Base-by-base conservation (phyloP, 2,329 filamentous ascomycete genomes). In the Biscogniauxia sp. region DNA sequence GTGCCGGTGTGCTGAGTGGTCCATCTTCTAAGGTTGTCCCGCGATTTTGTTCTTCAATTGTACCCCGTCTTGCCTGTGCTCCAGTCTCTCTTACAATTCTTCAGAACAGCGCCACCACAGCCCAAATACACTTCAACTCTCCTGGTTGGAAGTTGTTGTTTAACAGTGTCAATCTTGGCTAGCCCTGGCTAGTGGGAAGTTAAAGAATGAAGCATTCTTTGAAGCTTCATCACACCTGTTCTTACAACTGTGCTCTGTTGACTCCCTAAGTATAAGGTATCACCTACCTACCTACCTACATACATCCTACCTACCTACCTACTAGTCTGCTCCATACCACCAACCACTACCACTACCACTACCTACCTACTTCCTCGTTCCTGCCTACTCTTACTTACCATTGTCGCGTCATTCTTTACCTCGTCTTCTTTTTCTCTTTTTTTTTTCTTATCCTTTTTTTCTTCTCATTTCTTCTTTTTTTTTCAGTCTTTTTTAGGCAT, bases 161-260 rank as follows among this genome's bases (percentile, higher is more conserved):
- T 45, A 45, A 45, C n/a, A 13, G 37, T 45, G 37, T 45, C 37
- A 45, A 45, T n/a, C 37, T 45, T 45, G 37, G 37, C 37, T n/a
- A 45, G 37, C 15, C 11, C 37, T n/a, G 37, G 37, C 37, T 45
- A 45, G 37, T 45, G 37, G 37, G 15, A 17, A 37, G 54, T 32
- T 32, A 7, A 54, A 50, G 53, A 52, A 50, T 51, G 26, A 61
- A 55, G 53, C 37, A 61, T 13, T 62, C 45, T 54, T 55, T 32
- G 49, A 45, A 56, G 61, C 61, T 63, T 63, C 58, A 45, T n/a
- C 11, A 5, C 37, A n/a, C 15, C 11, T 45, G 13, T 45, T 45
- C n/a, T 45, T 45, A 15, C 37, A 45, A 9, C 11, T 45, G 37
- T 17, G 37, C 37, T 45, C n/a, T 45, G 37, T 45, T 45, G 37